phyloP scores from a whole-genome alignment of 306 rosid species.

The Canavalia ensiformis region DNA sequence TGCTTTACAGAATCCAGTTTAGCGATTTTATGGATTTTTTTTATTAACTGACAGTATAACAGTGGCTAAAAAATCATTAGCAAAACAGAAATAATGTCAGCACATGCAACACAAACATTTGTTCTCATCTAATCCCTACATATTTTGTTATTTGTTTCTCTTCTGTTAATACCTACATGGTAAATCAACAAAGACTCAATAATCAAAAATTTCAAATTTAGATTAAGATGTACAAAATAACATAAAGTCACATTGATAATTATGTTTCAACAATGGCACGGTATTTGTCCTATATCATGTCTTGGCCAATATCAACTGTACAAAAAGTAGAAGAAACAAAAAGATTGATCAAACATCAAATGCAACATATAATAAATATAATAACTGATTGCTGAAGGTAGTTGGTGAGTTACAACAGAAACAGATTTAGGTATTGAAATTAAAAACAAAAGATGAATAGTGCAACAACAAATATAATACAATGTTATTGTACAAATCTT shows the following conservation, averaged over 20 bases:
- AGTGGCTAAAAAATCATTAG: neutral
- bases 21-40: neutral
- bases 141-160: no score
- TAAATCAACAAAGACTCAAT: neutral
- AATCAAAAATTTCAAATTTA: neutral
- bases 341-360: neutral
- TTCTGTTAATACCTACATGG: neutral
- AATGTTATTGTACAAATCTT: neutral
- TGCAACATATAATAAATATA: neutral
- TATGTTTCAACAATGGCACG: neutral
- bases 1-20: neutral
- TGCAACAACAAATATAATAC: neutral
- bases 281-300: neutral
- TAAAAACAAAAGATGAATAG: neutral
- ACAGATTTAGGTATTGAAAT: conserved; percentile 1
- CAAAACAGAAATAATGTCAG: neutral
- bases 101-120: no score
- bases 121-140: no score
- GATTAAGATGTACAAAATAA: neutral
- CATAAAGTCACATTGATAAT: neutral
- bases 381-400: neutral
- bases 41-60: neutral
- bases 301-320: neutral
- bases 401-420: neutral
- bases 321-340: neutral